Evolutionary conservation across 495 filamentous ascomycete genomes (phyloP).

Genomic region (Corynascus novoguineensis): DNA sequence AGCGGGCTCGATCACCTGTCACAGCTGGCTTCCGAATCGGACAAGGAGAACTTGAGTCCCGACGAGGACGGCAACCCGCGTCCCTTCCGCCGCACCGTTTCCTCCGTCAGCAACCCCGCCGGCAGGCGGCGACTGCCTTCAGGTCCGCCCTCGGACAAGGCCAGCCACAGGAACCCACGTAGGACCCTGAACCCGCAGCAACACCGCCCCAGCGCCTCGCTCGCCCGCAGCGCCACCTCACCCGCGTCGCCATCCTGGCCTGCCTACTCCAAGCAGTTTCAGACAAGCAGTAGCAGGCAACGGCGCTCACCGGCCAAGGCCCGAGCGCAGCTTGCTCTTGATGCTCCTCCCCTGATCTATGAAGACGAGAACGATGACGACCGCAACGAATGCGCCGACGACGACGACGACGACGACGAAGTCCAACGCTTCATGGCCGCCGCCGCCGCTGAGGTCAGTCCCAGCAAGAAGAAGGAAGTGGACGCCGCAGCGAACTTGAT

Average conservation of each 20-base stretch:
- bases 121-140: slow-evolving; percentile 24
- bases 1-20: slow-evolving; percentile 23
- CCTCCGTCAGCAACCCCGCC: background rate
- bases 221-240: slow-evolving; percentile 33
- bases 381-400: background rate
- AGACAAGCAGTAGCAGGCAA: background rate
- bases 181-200: slow-evolving; percentile 25
- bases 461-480: slow-evolving; percentile 59
- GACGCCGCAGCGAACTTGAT: slow-evolving; percentile 75
- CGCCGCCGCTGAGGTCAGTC: slow-evolving; percentile 46
- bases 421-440: slow-evolving; percentile 64
- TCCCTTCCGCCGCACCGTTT: slow-evolving; percentile 20
- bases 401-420: slow-evolving; percentile 37
- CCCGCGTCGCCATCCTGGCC: slow-evolving; percentile 17
- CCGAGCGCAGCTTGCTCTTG: too few relatives aligned
- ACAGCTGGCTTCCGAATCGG: slow-evolving; percentile 58
- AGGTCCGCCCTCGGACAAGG: background rate
- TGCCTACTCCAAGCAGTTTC: background rate
- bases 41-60: slow-evolving; percentile 88
- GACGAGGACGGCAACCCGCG: slow-evolving; percentile 43
- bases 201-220: slow-evolving; percentile 23
- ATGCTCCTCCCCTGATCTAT: slow-evolving; percentile 25
- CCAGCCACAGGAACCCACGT: slow-evolving; percentile 30
- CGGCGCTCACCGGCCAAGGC: background rate
- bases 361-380: slow-evolving; percentile 32